These are phyloP conservation scores for Aspergillus sp. DNA, from an alignment of 2,329 filamentous ascomycete species.

Conservation along the genomic window DNA sequence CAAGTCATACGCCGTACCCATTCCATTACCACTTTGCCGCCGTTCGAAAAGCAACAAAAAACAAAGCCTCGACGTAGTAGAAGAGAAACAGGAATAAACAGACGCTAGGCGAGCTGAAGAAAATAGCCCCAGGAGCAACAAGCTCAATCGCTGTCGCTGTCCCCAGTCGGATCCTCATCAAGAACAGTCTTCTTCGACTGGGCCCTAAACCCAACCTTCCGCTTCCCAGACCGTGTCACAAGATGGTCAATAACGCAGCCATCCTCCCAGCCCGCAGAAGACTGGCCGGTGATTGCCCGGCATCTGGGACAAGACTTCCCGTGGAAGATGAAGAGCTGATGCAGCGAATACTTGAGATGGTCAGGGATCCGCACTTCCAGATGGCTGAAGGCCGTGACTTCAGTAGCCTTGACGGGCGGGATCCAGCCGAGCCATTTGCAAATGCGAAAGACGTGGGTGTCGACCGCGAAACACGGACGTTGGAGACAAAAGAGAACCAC, in stretches of 20 bases:
- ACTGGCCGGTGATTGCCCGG: slow-evolving; percentile 50
- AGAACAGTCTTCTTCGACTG: too few species aligned
- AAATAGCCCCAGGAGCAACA: too few species aligned
- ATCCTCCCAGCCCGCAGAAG: slow-evolving; percentile 54
- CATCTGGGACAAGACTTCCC: slow-evolving; percentile 54
- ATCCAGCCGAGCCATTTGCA: slow-evolving; percentile 55
- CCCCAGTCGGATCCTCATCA: too few species aligned
- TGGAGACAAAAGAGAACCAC: slow-evolving; percentile 57
- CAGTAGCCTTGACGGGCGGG: slow-evolving; percentile 38
- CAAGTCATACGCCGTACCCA: too few species aligned
- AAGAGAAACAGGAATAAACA: too few species aligned
- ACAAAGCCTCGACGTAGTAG: too few species aligned
- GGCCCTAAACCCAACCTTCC: slow-evolving; percentile 20
- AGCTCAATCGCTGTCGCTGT: too few species aligned
- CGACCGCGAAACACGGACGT: slow-evolving; percentile 54
- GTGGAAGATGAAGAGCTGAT: slow-evolving; percentile 53
- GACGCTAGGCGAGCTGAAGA: too few species aligned
- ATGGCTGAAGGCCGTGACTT: slow-evolving; percentile 47
- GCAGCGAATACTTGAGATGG: slow-evolving; percentile 53
- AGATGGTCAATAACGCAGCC: slow-evolving; percentile 57
- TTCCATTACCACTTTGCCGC: too few species aligned
- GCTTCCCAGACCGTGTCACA: slow-evolving; percentile 47
- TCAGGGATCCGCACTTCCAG: slow-evolving; percentile 54
- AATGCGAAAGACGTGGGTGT: slow-evolving; percentile 58
- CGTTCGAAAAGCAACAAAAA: too few species aligned